Percentiles rank a stretch among this genome's conserved stretches.
These are phyloP conservation scores for Colletotrichum sp. DNA, from an alignment of 2,329 filamentous ascomycete species.

Conservation along the genomic window DNA sequence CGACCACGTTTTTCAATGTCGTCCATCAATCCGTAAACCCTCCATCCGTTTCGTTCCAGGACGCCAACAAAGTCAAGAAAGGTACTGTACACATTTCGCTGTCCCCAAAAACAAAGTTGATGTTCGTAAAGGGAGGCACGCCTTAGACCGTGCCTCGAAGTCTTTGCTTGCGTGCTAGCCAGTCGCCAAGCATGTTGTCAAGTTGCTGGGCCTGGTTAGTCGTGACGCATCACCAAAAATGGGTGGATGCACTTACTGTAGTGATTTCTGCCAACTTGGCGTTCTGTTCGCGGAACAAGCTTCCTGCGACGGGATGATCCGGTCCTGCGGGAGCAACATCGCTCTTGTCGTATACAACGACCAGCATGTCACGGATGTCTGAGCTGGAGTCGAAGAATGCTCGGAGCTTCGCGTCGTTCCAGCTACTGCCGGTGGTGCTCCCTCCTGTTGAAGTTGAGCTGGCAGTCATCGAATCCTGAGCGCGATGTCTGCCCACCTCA, in stretches of 20 bases:
- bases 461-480: slow-evolving; percentile 55
- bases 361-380: slow-evolving; percentile 87
- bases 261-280: slow-evolving; percentile 87
- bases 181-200: slow-evolving; percentile 84
- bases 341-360: slow-evolving; percentile 91
- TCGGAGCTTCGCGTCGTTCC: slow-evolving; percentile 86
- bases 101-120: slow-evolving; percentile 14
- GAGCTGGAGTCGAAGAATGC: slow-evolving; percentile 90
- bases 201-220: slow-evolving; percentile 62
- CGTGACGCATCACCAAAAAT: neutral
- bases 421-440: slow-evolving; percentile 64
- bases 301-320: slow-evolving; percentile 85
- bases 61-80: slow-evolving; percentile 16
- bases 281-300: slow-evolving; percentile 86
- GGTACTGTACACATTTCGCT: slow-evolving; percentile 17
- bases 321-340: slow-evolving; percentile 78
- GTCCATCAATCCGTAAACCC: slow-evolving; percentile 19
- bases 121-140: neutral
- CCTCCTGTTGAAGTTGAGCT: slow-evolving; percentile 47
- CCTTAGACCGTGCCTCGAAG: slow-evolving; percentile 53
- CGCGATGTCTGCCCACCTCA: slow-evolving; percentile 39
- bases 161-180: slow-evolving; percentile 76
- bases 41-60: slow-evolving; percentile 13
- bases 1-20: slow-evolving; percentile 19
- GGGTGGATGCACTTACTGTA: slow-evolving; percentile 54